Conservation (phyloP, 768 basidiomycete genomes). For the Boletus edulis region DNA sequence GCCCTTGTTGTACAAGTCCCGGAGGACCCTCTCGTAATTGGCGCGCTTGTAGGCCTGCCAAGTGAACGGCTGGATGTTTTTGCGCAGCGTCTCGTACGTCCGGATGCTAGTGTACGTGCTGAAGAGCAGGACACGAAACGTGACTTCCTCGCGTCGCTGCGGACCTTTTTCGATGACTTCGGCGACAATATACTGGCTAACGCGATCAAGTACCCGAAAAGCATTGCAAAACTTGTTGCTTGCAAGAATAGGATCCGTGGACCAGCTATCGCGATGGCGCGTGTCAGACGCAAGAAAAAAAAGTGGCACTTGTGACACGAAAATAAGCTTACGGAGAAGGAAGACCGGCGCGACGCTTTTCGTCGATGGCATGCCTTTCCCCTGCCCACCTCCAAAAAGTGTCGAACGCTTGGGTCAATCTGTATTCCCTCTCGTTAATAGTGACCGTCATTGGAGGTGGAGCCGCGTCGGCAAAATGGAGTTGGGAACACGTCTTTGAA, state of each 20-base stretch:
- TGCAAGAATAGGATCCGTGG: conserved; percentile 55
- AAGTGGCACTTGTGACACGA: conserved; percentile 19
- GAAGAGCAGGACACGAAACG: conserved; percentile 72
- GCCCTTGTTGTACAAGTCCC: conserved; percentile 35
- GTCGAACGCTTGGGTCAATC: conserved; percentile 54
- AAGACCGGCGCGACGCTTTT: conserved; percentile 47
- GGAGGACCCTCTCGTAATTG: conserved; percentile 54
- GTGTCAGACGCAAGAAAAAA: conserved; percentile 13
- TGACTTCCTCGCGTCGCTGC: conserved; percentile 56
- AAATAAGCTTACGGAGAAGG: conserved; percentile 43
- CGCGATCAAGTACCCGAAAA: conserved; percentile 70
- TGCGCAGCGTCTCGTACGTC: conserved; percentile 64
- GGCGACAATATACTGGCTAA: conserved; percentile 63
- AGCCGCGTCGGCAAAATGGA: conserved; percentile 10
- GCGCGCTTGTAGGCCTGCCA: conserved; percentile 57
- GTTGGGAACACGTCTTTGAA: conserved; percentile 17
- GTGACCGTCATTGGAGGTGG: conserved; percentile 30
- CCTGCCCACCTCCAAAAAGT: conserved; percentile 59
- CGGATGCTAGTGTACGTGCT: conserved; percentile 68
- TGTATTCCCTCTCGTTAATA: conserved; percentile 38
- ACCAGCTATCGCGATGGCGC: conserved; percentile 51
- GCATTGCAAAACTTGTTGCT: conserved; percentile 68
- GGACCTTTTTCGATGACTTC: conserved; percentile 71
- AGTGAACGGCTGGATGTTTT: conserved; percentile 53
- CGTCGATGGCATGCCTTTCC: conserved; percentile 57